Evolutionary conservation across 2,329 filamentous ascomycete genomes (phyloP).

Genomic region (Malbranchea cinnamomea): DNA sequence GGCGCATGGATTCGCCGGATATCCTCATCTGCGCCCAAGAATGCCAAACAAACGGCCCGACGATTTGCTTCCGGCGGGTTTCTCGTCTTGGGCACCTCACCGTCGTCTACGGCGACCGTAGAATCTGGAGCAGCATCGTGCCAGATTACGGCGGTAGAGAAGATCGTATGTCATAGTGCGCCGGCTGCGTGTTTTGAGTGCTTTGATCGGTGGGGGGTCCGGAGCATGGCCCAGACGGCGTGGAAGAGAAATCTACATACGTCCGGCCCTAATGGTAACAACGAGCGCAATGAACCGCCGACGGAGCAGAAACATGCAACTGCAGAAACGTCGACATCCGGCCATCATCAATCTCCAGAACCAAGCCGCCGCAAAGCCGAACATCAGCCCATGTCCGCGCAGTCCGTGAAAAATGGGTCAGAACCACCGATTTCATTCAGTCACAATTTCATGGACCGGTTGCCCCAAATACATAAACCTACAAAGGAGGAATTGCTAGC

Average conservation of each 20-base stretch:
- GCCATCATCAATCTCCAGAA: neutral
- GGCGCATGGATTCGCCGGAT: too few relatives aligned
- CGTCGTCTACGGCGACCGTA: constrained; percentile 17
- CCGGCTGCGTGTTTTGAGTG: too few relatives aligned
- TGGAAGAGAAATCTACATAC: constrained; percentile 21
- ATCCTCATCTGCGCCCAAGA: constrained; percentile 14
- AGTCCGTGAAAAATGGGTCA: neutral
- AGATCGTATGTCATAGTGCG: constrained; percentile 16
- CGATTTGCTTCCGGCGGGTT: constrained; percentile 42
- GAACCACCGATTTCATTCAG: constrained; percentile 5
- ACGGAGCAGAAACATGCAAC: constrained; percentile 12
- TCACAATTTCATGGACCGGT: constrained; percentile 40
- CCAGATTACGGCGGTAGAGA: constrained; percentile 16
- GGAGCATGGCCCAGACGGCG: constrained; percentile 10
- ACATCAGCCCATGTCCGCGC: neutral
- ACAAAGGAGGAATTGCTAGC: constrained; percentile 86
- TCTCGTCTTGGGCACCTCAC: constrained; percentile 32
- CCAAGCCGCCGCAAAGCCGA: neutral
- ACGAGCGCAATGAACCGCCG: too few relatives aligned
- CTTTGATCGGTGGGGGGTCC: constrained; percentile 11
- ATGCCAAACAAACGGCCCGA: constrained; percentile 29
- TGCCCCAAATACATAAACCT: constrained; percentile 63
- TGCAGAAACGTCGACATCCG: neutral
- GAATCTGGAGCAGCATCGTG: constrained; percentile 20
- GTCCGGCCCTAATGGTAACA: constrained; percentile 14